phyloP scores from a whole-genome alignment of 2,329 filamentous ascomycete genomes.

The Catunica adiposa region DNA sequence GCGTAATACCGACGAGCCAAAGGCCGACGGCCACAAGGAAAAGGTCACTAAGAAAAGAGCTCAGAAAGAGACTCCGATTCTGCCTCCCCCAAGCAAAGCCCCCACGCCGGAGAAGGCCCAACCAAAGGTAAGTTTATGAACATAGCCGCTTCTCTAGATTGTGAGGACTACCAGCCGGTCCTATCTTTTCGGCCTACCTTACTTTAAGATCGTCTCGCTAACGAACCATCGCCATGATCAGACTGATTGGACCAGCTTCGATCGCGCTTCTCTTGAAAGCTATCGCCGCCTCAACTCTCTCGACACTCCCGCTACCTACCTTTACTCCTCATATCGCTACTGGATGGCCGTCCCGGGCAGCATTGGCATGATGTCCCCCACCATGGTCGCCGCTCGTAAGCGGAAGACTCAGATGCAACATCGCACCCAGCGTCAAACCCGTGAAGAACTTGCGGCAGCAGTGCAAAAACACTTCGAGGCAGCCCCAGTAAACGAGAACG shows the following conservation, averaged over 20 bases:
- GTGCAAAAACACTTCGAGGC: slow-evolving; percentile 75
- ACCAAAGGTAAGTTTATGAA: slow-evolving; percentile 10
- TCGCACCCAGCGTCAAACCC: slow-evolving; percentile 37
- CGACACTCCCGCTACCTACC: slow-evolving; percentile 53
- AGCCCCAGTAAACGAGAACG: slow-evolving; percentile 62
- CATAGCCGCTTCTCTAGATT: too few relatives aligned
- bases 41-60: slow-evolving; percentile 29
- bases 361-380: slow-evolving; percentile 58
- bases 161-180: not conserved
- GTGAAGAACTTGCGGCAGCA: slow-evolving; percentile 53
- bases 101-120: slow-evolving; percentile 11
- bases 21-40: slow-evolving; percentile 22
- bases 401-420: slow-evolving; percentile 38
- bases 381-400: slow-evolving; percentile 41
- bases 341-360: slow-evolving; percentile 43
- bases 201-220: not conserved
- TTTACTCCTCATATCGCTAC: slow-evolving; percentile 39
- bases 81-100: slow-evolving; percentile 11
- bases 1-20: slow-evolving; percentile 31
- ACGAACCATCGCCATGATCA: slow-evolving; percentile 18
- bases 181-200: not conserved
- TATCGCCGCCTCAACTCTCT: slow-evolving; percentile 63
- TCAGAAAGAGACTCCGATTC: slow-evolving; percentile 20
- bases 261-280: slow-evolving; percentile 50
- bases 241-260: slow-evolving; percentile 52